Base-by-base conservation (phyloP, 2,329 filamentous ascomycete species). In the Cercospora beticola region DNA sequence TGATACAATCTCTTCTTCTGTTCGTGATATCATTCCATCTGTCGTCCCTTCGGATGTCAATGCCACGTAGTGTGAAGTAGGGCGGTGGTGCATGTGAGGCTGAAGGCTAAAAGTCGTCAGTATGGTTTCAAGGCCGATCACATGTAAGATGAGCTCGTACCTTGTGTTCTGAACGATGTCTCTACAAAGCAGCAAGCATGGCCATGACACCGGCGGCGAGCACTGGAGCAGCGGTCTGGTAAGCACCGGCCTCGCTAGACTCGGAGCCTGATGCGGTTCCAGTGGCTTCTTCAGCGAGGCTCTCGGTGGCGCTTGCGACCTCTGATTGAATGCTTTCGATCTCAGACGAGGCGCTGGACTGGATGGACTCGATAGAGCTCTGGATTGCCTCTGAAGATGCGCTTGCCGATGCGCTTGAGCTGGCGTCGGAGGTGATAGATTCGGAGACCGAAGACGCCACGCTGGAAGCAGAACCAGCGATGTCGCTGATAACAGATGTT, bases 141-240 rank as follows among this genome's bases (percentile, higher is more conserved):
- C 10, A 33, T 23, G 28, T 30, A 21, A 58, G 28, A 21, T 16
- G 31, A 10, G n/a, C 56, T 57, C 31, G 8, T 33, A 36, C 28
- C n/a, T 3, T 7, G 16, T 14, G 16, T 26, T 58, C 28, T 31
- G 40, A 30, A 52, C 7, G 26, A 43, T 9, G 23, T 30, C 16
- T 64, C 18, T 64, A 64, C 23, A 64, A 40, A 36, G 61, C 61
- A 64, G 61, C 61, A 30, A 56, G 46, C 43, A 64, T 18, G 46
- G 61, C 61, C 40, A 64, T 54, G 46, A 64, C 46, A 40, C 61
- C 61, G n/a, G 46, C 61, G 12, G 61, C 61, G 28, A 64, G 46
- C 3, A 64, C 43, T 33, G 61, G 61, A 36, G 61, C 61, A 23
- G 61, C 46, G 21, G 61, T 64, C 61, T 64, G 43, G 61, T 30